phyloP scores from a whole-genome alignment of 768 basidiomycete species.

The Tylopilus rubrobrunneus region DNA sequence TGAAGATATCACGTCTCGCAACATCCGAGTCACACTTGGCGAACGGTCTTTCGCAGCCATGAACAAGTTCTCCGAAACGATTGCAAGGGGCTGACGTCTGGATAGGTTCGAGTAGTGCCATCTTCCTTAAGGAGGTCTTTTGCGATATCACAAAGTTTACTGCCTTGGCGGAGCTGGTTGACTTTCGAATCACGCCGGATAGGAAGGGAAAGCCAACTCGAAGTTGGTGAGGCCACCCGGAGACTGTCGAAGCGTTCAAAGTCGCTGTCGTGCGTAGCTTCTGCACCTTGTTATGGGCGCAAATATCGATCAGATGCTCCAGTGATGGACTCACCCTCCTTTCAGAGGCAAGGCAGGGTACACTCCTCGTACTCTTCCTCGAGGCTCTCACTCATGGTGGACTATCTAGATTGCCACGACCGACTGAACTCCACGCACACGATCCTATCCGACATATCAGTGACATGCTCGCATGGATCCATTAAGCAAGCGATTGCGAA shows the following conservation, averaged over 20 bases:
- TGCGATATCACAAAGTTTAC: background rate
- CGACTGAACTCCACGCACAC: constrained; percentile 96
- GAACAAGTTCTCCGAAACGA: constrained; percentile 83
- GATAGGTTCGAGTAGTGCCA: constrained; percentile 74
- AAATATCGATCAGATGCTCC: constrained; percentile 1
- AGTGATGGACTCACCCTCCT: constrained; percentile 76
- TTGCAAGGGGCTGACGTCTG: constrained; percentile 82
- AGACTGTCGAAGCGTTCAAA: constrained; percentile 77
- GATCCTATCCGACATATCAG: constrained; percentile 96
- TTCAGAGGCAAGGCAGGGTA: constrained; percentile 78
- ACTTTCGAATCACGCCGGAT: too few species aligned
- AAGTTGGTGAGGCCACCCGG: constrained; percentile 69
- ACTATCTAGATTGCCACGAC: constrained; percentile 78
- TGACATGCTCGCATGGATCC: constrained; percentile 98
- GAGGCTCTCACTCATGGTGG: constrained; percentile 87
- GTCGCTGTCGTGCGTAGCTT: constrained; percentile 43
- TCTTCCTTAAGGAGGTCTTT: background rate
- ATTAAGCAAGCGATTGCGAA: constrained; percentile 97
- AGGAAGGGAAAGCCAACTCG: constrained; percentile 69
- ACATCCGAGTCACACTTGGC: constrained; percentile 75
- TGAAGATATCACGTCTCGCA: constrained; percentile 71
- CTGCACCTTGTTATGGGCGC: background rate
- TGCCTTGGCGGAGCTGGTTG: constrained; percentile 70
- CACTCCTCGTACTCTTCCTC: constrained; percentile 78
- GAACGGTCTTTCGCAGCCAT: constrained; percentile 76